Conservation (phyloP, 2,329 filamentous ascomycete genomes). For the Penicillium paneum region DNA sequence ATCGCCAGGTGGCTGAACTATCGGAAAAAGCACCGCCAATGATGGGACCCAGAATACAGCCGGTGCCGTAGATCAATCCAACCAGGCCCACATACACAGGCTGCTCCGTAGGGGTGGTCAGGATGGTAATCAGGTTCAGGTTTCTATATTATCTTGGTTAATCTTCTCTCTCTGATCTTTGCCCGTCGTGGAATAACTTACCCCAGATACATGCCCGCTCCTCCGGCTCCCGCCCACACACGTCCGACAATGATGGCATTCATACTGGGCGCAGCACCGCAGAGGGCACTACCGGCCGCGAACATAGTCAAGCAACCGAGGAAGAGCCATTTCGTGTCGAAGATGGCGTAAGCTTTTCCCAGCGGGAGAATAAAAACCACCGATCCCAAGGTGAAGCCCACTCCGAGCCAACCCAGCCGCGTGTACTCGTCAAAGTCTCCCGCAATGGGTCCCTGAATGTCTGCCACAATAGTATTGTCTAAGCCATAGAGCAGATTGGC, state of each 20-base stretch:
- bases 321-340: background rate
- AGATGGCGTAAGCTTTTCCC: background rate
- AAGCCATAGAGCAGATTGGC: background rate
- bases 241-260: background rate
- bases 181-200: background rate
- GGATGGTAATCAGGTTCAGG: background rate
- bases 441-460: background rate
- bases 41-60: background rate
- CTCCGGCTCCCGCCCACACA: background rate
- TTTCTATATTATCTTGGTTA: background rate
- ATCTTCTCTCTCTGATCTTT: background rate
- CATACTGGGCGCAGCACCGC: background rate
- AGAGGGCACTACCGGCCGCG: background rate
- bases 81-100: background rate
- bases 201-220: background rate
- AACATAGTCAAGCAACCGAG: background rate
- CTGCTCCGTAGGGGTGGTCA: background rate
- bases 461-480: background rate
- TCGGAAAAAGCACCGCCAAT: background rate
- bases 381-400: background rate
- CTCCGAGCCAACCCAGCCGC: background rate
- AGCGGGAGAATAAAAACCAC: background rate
- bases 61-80: background rate
- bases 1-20: background rate
- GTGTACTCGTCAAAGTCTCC: background rate